Percentiles rank a stretch among this genome's conserved stretches.
Evolutionary conservation across 1,284 basidiomycete genomes (phyloP).

Genomic region (Caloboletus inedulis): DNA sequence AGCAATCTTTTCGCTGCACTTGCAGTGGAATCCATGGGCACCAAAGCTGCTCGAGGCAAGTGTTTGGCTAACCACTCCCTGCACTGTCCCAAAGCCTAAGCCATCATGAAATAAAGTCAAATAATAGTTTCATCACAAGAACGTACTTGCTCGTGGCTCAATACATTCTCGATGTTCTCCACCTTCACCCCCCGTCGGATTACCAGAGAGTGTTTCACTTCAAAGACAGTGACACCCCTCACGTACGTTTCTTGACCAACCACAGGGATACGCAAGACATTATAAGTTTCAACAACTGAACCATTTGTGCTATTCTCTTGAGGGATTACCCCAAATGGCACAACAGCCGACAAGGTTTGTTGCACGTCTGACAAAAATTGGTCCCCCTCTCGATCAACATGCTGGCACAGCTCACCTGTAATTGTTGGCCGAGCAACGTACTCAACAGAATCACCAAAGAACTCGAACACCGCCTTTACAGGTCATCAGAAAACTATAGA

Average conservation of each 20-base stretch:
- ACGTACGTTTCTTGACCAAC: constrained; percentile 47
- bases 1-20: constrained; percentile 58
- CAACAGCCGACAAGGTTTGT: constrained; percentile 41
- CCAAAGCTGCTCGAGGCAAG: constrained; percentile 49
- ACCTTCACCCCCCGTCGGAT: constrained; percentile 52
- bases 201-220: constrained; percentile 67
- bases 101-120: constrained; percentile 2
- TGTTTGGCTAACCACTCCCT: constrained; percentile 49
- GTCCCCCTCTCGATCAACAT: not conserved
- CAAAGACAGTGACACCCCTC: constrained; percentile 53
- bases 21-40: constrained; percentile 65
- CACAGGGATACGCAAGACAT: constrained; percentile 47
- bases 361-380: constrained; percentile 50
- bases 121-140: not conserved
- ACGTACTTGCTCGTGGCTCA: constrained; percentile 74
- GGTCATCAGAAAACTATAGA: constrained; percentile 3
- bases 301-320: constrained; percentile 77
- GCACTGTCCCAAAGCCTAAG: constrained; percentile 77
- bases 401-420: constrained; percentile 38
- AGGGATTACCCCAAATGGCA: constrained; percentile 58
- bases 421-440: constrained; percentile 58
- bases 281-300: constrained; percentile 70
- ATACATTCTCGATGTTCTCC: constrained; percentile 49
- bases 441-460: constrained; percentile 49
- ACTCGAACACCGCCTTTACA: constrained; percentile 55